A percentile compares a stretch with the other conserved stretches of the same genome.
phyloP scores from a whole-genome alignment of 352 stramenopile species.

The Peronospora farinosa region DNA sequence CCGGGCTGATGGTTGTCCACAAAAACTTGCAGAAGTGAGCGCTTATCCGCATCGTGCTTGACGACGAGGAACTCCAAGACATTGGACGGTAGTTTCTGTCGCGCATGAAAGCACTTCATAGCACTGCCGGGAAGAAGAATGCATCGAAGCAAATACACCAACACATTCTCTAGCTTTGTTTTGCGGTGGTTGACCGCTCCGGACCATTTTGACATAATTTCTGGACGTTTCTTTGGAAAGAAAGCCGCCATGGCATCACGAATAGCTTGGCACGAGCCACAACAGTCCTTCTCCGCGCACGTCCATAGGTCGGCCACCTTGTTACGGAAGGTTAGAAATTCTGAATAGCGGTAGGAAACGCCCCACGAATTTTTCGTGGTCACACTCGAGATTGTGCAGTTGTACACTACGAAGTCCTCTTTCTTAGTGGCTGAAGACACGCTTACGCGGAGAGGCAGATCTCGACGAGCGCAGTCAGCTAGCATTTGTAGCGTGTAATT shows the following conservation, averaged over 20 bases:
- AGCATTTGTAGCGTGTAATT: conserved; percentile 49
- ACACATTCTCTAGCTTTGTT: conserved; percentile 53
- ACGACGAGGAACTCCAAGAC: conserved; percentile 61
- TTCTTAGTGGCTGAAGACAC: conserved; percentile 32
- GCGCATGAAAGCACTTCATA: conserved; percentile 59
- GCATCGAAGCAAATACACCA: conserved; percentile 58
- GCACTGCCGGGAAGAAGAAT: conserved; percentile 56
- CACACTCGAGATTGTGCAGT: conserved; percentile 43
- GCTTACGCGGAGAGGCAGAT: conserved; percentile 43
- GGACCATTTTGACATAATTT: conserved; percentile 31
- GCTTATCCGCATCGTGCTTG: conserved; percentile 37
- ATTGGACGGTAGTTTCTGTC: conserved; percentile 39
- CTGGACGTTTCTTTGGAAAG: conserved; percentile 54
- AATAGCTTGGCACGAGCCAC: conserved; percentile 60
- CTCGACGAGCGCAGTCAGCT: conserved; percentile 29
- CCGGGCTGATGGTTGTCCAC: conserved; percentile 47
- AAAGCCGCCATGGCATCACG: conserved; percentile 51
- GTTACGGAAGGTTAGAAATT: conserved; percentile 49
- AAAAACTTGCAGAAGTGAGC: conserved; percentile 64
- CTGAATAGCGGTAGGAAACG: conserved; percentile 57
- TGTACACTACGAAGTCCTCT: conserved; percentile 42
- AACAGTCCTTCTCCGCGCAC: conserved; percentile 48
- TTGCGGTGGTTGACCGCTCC: conserved; percentile 39
- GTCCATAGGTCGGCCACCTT: conserved; percentile 49
- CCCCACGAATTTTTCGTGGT: conserved; percentile 41